Base-by-base conservation (phyloP, 176 grass and related monocot species). In the Elymus sibiricus region DNA sequence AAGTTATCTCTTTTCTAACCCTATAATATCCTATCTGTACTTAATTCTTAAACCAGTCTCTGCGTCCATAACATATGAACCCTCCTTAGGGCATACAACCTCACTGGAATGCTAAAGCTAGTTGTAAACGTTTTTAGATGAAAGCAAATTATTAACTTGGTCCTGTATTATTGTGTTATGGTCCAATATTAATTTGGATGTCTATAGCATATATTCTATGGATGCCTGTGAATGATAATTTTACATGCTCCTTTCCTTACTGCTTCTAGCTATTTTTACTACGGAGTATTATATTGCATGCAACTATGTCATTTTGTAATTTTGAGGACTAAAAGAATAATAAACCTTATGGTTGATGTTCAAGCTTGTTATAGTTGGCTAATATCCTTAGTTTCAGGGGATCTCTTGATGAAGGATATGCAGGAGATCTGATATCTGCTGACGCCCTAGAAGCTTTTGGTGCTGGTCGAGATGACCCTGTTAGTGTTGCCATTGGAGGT, bases 401-500 rank as follows among this genome's bases (percentile, higher is more conserved):
- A 60, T 93, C 92, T 70, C 90, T 98, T 89, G 94, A 94, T 89
- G 94, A 94, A 81, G 93, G 88, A 81, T 95, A 91, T 68, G 64
- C 86, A 63, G 93, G 92, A 39, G 92, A 98, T 80, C 81, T 95
- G n/a, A 69, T 92, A 80, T 98, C 95, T 86, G 93, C 93, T 5
- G 90, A 94, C 68, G 88, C 90, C 28, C 77, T 98, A 73, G 86
- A 95, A 91, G 88, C 88, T 83, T 98, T 98, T 77, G 96, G 96
- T 88, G 96, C 96, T 85, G 93, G 88, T 77, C 92, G 89, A 80
- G 93, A 98, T 84, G 96, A 95, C 29, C 96, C 93, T 90, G 47
- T 92, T 82, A 98, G 93, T 88, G 88, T 98, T 21, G 93, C 93
- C 69, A 95, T 98, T 87, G 96, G 96, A 94, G 96, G 96, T 98